Evolutionary conservation across 2,329 filamentous ascomycete species (phyloP), one percentile per base, ranked within the genome.

Genomic region (Colletotrichum nymphaeae): DNA sequence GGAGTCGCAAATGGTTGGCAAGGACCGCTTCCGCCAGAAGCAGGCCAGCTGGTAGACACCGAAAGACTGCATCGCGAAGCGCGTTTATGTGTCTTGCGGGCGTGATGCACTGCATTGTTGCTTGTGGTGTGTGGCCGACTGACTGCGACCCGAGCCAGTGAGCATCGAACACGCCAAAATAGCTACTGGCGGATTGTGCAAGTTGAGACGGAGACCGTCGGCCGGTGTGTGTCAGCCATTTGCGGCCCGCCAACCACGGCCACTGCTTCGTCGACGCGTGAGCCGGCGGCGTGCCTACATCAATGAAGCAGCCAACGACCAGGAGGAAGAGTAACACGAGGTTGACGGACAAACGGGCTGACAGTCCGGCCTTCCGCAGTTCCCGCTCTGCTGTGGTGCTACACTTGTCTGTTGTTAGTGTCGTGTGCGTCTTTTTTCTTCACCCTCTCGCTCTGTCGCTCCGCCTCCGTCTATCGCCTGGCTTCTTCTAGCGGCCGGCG

Each of bases 1-100:
- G 14, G n/a, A 59, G 42, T 58, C 24, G 35, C 59, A 46, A 73
- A 57, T 56, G 73, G 69, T 75, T 75, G 74, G 74, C 53, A 46
- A 62, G 58, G 53, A 73, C 60, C 22, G 26, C 55, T 73, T 70
- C 67, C 67, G 66, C 35, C 49, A 35, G 52, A 53, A 32, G 59
- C 66, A 49, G 26, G 59, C 55, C 66, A 56, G 55, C 26, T 49
- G 66, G 55, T 55, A 35, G 53, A 63, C 53, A 53, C 24, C 32
- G 66, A 26, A 42, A 12, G 59, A 64, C 32, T 59, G 55, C 70
- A 53, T 56, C 70, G 37, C 46, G 66, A 70, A 65, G 70, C 42
- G 59, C 70, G 22, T 64, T 46, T 60, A 53, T n/a, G 30, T 46
- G 46, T 53, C 42, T 46, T 28, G 57, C 52, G 59, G 58, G 32